Conservation (phyloP, 495 filamentous ascomycete species). For the Delitschia confertaspora region DNA sequence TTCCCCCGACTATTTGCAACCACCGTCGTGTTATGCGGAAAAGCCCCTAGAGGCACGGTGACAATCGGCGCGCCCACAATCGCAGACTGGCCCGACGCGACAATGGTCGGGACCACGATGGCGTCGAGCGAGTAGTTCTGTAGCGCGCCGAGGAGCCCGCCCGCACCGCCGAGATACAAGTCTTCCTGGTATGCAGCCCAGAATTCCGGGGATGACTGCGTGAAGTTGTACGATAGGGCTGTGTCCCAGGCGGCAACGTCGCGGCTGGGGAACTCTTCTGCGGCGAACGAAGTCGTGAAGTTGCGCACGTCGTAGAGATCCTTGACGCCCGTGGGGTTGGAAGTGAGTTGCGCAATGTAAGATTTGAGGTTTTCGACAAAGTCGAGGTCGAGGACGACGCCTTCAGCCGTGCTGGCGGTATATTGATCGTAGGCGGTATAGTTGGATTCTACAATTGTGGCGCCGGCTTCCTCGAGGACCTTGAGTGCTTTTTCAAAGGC, state of each 20-base stretch:
- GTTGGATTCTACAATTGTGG: conserved; percentile 46
- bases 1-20: conserved; percentile 34
- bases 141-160: conserved; percentile 45
- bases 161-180: conserved; percentile 40
- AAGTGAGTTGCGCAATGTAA: conserved; percentile 36
- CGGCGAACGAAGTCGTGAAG: conserved; percentile 40
- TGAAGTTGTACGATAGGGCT: conserved; percentile 33
- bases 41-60: conserved; percentile 47
- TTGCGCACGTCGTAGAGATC: conserved; percentile 36
- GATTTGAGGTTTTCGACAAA: conserved; percentile 32
- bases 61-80: conserved; percentile 44
- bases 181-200: conserved; percentile 36
- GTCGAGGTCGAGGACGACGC: conserved; percentile 32
- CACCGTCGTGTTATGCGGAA: conserved; percentile 40
- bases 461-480: conserved; percentile 41
- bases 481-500: conserved; percentile 42
- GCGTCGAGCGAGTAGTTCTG: conserved; percentile 42
- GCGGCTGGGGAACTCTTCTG: conserved; percentile 44
- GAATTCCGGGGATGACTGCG: conserved; percentile 33
- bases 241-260: conserved; percentile 43
- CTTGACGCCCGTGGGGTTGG: conserved; percentile 34
- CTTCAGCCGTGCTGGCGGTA: conserved; percentile 22
- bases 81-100: conserved; percentile 40
- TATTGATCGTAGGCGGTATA: conserved; percentile 41
- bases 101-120: conserved; percentile 42